Base-by-base conservation (phyloP, 2,329 filamentous ascomycete genomes). In the Hawksworthiomyces lignivorus region DNA sequence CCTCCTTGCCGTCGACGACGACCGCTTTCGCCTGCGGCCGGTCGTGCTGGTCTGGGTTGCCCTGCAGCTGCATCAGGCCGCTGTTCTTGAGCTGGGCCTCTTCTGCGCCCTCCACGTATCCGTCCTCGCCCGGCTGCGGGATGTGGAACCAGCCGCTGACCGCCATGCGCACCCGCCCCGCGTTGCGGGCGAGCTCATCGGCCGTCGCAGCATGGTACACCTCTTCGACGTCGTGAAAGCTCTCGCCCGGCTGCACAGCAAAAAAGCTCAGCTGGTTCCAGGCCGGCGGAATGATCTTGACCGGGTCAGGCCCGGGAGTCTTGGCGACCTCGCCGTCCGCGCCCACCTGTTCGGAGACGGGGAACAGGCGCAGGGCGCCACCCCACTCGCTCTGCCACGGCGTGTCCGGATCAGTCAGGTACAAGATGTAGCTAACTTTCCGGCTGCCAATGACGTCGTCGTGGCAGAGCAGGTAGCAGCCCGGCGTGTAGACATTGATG, bases 101-200 rank as follows among this genome's bases (percentile, higher is more conserved):
- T 61, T 97, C 90, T 41, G 92, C 73, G 4, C 90, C 92, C 57
- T 84, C 70, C 52, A 94, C 80, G 54, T 84, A 98, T 32, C 92
- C 92, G 20, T 94, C 87, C 62, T 98, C 92, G 43, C 90, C 90
- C 52, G 85, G 67, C 64, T 98, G 92, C 0, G 92, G 92, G 49
- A 98, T 97, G 63, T 98, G 92, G 62, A 94, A 98, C 92, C 92
- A 98, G 39, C 92, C 92, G 58, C 87, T 95, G 57, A 98, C 95
- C 38, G 92, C 92, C 90, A 98, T 97, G 52, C 92, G 82, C 36
- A 96, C 79, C 36, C 87, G 77, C 1, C 82, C 83, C 15, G 83
- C 82, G 45, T 89, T 76, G 61, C 72, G 78, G 58, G 72, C 73
- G 41, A 80, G 74, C 62, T 77, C 41, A 54, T 68, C 73, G 58